These are phyloP conservation scores for Antitrichia curtipendula DNA, from an alignment of 225 moss, liverwort and hornwort species.

Conservation along the genomic window DNA sequence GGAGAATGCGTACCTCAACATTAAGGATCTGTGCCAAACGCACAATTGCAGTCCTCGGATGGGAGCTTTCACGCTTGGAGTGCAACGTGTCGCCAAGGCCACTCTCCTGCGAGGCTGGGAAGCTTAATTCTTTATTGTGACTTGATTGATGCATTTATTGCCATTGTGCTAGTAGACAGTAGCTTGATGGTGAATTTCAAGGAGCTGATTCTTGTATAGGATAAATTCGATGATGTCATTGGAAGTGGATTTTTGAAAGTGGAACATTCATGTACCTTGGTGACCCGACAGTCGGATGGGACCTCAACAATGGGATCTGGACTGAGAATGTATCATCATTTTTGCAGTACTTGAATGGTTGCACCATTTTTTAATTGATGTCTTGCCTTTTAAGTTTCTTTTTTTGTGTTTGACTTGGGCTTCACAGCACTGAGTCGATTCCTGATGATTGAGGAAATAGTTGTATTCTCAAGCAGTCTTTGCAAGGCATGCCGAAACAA, in stretches of 20 bases:
- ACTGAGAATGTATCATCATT: not conserved
- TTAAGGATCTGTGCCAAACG: conserved; percentile 59
- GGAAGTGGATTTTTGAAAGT: not conserved
- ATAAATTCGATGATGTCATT: not conserved
- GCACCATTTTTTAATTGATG: not conserved
- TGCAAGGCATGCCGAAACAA: not conserved
- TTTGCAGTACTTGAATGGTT: not conserved
- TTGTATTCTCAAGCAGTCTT: not conserved
- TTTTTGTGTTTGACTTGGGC: not conserved
- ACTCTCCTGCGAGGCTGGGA: conserved; percentile 94
- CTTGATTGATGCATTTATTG: not conserved
- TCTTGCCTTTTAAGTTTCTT: not conserved
- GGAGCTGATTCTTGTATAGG: not conserved
- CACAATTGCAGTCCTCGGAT: conserved; percentile 80
- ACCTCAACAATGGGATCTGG: not conserved
- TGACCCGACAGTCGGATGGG: not conserved
- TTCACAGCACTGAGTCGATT: not conserved
- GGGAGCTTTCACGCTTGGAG: conserved; percentile 90
- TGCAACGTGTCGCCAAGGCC: conserved; percentile 77
- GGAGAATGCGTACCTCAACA: conserved; percentile 48
- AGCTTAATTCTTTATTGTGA: conserved; percentile 20
- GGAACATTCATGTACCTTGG: not conserved
- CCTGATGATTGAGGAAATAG: not conserved
- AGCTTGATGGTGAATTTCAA: not conserved
- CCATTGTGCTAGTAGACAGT: not conserved